Conservation (phyloP, 371 early-diverging fungal species). For the Mucor racemosus region DNA sequence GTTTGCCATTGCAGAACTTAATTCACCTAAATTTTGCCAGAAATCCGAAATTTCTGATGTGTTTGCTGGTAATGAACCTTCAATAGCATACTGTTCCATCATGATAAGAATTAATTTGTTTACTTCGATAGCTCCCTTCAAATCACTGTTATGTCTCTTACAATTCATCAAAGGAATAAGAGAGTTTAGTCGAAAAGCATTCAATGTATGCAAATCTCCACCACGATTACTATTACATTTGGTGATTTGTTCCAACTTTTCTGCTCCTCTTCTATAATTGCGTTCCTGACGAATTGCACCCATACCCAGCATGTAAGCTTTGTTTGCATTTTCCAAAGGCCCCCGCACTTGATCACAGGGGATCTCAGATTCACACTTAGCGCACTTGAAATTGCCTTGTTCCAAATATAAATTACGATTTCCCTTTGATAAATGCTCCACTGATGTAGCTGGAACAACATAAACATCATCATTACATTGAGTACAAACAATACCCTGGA, state of each 20-base stretch:
- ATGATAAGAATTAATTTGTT: slow-evolving; percentile 55
- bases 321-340: slow-evolving; percentile 48
- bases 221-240: slow-evolving; percentile 10
- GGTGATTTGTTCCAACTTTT: slow-evolving; percentile 30
- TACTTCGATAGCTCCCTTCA: slow-evolving; percentile 60
- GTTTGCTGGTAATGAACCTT: slow-evolving; percentile 53
- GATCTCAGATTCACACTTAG: slow-evolving; percentile 53
- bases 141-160: slow-evolving; percentile 49
- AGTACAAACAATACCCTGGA: slow-evolving; percentile 69
- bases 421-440: slow-evolving; percentile 34
- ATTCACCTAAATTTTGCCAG: slow-evolving; percentile 64
- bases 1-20: slow-evolving; percentile 52
- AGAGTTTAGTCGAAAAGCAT: slow-evolving; percentile 57
- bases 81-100: slow-evolving; percentile 36
- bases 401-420: slow-evolving; percentile 10
- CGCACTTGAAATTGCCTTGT: slow-evolving; percentile 49
- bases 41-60: slow-evolving; percentile 68
- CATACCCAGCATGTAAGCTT: slow-evolving; percentile 34
- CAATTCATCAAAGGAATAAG: slow-evolving; percentile 63
- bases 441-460: slow-evolving; percentile 55
- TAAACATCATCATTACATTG: slow-evolving; percentile 68
- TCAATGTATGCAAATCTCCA: slow-evolving; percentile 39
- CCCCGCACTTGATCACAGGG: slow-evolving; percentile 34
- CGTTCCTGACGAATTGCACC: slow-evolving; percentile 34
- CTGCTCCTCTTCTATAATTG: slow-evolving; percentile 37